A percentile compares a stretch with the other conserved stretches of the same genome.
These are phyloP conservation scores for Tulasnella calospora DNA, from an alignment of 768 basidiomycete species.

Conservation along the genomic window DNA sequence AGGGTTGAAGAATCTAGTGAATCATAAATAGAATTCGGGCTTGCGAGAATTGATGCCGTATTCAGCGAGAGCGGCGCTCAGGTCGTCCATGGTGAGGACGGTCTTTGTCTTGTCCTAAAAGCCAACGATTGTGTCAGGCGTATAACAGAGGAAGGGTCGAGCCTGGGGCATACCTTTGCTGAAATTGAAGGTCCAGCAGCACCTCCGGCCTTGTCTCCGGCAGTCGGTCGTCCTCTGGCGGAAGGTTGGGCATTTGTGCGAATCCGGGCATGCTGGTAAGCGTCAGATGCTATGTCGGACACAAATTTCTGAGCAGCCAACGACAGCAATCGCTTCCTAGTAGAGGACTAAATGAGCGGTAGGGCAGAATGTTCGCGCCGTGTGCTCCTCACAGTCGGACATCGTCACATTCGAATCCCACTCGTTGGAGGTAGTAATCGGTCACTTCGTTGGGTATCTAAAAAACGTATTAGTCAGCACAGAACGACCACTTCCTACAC, in stretches of 20 bases:
- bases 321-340: conserved; percentile 86
- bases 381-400: conserved; percentile 63
- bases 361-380: background rate
- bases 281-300: conserved; percentile 92
- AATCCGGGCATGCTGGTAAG: conserved; percentile 95
- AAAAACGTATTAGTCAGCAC: background rate
- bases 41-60: conserved; percentile 93
- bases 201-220: conserved; percentile 33
- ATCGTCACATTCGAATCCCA: conserved; percentile 94
- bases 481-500: background rate
- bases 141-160: background rate
- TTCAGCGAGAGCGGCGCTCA: conserved; percentile 87
- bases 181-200: conserved; percentile 35
- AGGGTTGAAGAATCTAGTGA: conserved; percentile 7
- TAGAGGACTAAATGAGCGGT: background rate
- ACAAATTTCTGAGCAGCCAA: conserved; percentile 97
- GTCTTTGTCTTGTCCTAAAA: conserved; percentile 83
- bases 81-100: conserved; percentile 94
- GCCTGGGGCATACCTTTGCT: conserved; percentile 9
- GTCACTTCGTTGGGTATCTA: conserved; percentile 98
- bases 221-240: conserved; percentile 51
- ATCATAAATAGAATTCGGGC: conserved; percentile 67
- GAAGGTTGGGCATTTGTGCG: conserved; percentile 74
- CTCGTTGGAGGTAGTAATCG: conserved; percentile 91
- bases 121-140: conserved; percentile 30